These are phyloP conservation scores for Pinus tabuliformis DNA, from an alignment of 75 land plant genomes.

Conservation along the genomic window DNA sequence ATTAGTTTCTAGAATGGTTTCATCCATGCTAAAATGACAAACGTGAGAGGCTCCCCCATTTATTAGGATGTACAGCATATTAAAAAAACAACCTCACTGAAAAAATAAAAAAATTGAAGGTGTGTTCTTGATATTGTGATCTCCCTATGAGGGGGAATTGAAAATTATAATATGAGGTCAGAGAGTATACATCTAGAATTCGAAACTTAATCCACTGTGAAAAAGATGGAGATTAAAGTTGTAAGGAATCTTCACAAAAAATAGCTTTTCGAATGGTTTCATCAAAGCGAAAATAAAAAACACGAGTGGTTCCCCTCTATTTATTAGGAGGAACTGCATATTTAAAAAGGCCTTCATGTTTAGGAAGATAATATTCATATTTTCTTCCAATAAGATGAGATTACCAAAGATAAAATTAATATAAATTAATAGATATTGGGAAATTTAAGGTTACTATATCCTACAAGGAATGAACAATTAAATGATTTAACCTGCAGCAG, in stretches of 20 bases:
- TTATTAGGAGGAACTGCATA: background rate
- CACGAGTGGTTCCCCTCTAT: background rate
- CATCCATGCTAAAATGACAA: background rate
- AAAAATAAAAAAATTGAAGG: too few relatives aligned
- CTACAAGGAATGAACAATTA: background rate
- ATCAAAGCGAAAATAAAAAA: background rate
- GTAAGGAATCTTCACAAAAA: too few relatives aligned
- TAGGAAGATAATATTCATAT: background rate
- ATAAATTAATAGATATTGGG: background rate
- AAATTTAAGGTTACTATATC: background rate
- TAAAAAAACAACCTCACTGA: too few relatives aligned
- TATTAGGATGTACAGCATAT: too few relatives aligned
- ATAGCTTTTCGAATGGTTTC: too few relatives aligned
- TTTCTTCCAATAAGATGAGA: conserved; percentile 1
- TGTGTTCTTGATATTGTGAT: too few relatives aligned
- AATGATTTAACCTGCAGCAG: conserved; percentile 61
- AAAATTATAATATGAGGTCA: too few relatives aligned
- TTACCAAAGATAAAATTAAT: conserved; percentile 1
- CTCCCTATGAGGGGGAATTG: too few relatives aligned
- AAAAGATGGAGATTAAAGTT: too few relatives aligned
- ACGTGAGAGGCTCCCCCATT: too few relatives aligned
- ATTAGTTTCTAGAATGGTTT: background rate
- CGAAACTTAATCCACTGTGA: too few relatives aligned
- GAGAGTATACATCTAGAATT: too few relatives aligned
- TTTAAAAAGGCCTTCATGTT: background rate